Percentiles rank a stretch among this genome's conserved stretches.
These are phyloP conservation scores for Candida taoyuanica DNA, from an alignment of 805 yeast species.

Conservation along the genomic window DNA sequence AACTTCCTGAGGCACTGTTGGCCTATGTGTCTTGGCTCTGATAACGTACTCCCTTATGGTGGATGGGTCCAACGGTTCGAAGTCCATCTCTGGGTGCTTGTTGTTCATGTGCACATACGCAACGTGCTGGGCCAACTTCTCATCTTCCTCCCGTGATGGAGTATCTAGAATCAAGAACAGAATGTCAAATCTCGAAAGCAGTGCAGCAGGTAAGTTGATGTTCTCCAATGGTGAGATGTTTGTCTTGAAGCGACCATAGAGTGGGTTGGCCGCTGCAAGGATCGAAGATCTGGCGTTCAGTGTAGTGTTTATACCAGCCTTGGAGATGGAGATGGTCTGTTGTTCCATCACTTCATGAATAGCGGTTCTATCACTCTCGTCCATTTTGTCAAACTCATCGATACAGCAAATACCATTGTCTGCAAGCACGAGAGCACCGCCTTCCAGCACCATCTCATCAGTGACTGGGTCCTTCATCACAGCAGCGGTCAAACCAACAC, in stretches of 20 bases:
- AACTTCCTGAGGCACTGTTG: constrained; percentile 76
- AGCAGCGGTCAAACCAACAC: constrained; percentile 98
- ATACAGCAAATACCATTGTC: constrained; percentile 98
- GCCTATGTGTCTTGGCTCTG: constrained; percentile 78
- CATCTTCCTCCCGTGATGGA: constrained; percentile 77
- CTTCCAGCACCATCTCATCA: constrained; percentile 96
- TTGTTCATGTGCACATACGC: constrained; percentile 94
- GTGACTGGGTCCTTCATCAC: constrained; percentile 99
- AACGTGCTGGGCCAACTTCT: constrained; percentile 86
- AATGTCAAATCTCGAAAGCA: constrained; percentile 90
- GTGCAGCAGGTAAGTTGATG: constrained; percentile 94
- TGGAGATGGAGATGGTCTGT: constrained; percentile 94
- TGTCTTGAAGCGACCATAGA: constrained; percentile 92
- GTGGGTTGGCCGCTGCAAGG: constrained; percentile 97
- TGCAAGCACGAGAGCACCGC: constrained; percentile 95
- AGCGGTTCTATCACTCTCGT: constrained; percentile 92
- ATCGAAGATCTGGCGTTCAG: constrained; percentile 93
- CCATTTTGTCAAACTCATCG: constrained; percentile 99
- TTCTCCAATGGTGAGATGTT: constrained; percentile 88
- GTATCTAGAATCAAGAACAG: constrained; percentile 81
- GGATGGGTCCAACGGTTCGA: constrained; percentile 71
- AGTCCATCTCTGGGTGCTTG: constrained; percentile 72
- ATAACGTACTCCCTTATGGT: constrained; percentile 86
- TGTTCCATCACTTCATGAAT: constrained; percentile 99
- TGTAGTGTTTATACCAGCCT: constrained; percentile 96